Base-by-base conservation (phyloP, 441 rosid species). In the Gossypium schwendimanii region DNA sequence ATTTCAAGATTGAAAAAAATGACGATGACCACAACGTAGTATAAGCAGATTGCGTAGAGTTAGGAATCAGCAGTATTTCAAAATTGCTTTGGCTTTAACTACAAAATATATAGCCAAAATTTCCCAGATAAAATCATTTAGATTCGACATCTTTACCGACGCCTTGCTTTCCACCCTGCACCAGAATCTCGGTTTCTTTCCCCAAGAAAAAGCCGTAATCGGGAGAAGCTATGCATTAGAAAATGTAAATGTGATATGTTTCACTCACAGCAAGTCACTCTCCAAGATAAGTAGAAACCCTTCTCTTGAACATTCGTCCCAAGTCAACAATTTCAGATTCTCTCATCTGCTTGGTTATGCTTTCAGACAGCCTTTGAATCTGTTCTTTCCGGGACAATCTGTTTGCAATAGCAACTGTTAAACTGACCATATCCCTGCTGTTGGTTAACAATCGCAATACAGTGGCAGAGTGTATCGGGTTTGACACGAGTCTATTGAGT, bases 401-500 rank as follows among this genome's bases (percentile, higher is more conserved):
- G 81, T 82, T 85, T 3, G 92, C 91, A n/a, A 90, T 81, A 61
- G 89, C 93, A 53, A 91, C 63, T 18, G 93, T 90, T 85, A 91
- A 77, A 77, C 88, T 82, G 31, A 87, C 96, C 88, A 87, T 87
- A 79, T 90, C 92, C 78, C 98, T 82, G 81, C 84, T 87, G 61
- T 79, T 85, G 18, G 96, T 91, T 70, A 95, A 72, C 28, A 73
- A 81, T 73, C 81, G 83, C 78, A 95, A 79, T 6, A 85, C 80
- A 0, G 83, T 80, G 36, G 86, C 80, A 41, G 95, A 89, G 78
- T 84, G 85, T 28, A 75, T 77, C 1, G 89, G 83, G 67, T 84
- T 86, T 49, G 98, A 91, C 28, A 86, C 93, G 1, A 90, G 92
- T 67, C 99, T 81, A 73, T 93, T 89, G 12, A 93, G 94, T 78